These are phyloP conservation scores for Geranomyces michiganensis DNA, from an alignment of 192 early-diverging fungal species.

Conservation along the genomic window DNA sequence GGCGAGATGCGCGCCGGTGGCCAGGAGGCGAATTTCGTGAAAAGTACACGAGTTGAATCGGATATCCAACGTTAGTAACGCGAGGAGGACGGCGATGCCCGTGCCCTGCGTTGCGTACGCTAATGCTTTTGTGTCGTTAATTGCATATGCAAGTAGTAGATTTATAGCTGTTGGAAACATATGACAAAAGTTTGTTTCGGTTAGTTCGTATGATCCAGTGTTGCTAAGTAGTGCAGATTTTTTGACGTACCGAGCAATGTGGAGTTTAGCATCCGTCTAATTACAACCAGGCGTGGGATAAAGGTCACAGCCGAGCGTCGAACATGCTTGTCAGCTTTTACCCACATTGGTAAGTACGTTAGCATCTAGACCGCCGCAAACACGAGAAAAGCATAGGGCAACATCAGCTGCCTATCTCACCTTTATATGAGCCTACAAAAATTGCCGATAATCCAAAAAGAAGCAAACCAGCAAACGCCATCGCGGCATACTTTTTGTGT, in stretches of 20 bases:
- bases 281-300: constrained; percentile 24
- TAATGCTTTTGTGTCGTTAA: not conserved
- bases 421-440: constrained; percentile 33
- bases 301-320: constrained; percentile 28
- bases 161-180: constrained; percentile 18
- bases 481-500: constrained; percentile 23
- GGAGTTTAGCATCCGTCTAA: constrained; percentile 20
- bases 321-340: constrained; percentile 21
- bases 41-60: constrained; percentile 29
- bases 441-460: constrained; percentile 25
- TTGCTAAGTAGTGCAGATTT: not conserved
- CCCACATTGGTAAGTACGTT: not conserved
- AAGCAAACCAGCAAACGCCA: constrained; percentile 26
- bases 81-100: not conserved
- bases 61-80: constrained; percentile 8
- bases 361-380: not conserved
- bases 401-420: not conserved
- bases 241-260: constrained; percentile 1
- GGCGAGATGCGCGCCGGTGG: constrained; percentile 19
- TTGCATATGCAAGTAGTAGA: constrained; percentile 10
- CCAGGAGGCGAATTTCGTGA: constrained; percentile 15
- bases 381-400: too few species aligned
- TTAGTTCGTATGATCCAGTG: not conserved
- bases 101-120: constrained; percentile 10
- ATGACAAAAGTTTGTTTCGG: not conserved